These are phyloP conservation scores for Spiromastix sp. DNA, from an alignment of 2,329 filamentous ascomycete genomes.

Conservation along the genomic window DNA sequence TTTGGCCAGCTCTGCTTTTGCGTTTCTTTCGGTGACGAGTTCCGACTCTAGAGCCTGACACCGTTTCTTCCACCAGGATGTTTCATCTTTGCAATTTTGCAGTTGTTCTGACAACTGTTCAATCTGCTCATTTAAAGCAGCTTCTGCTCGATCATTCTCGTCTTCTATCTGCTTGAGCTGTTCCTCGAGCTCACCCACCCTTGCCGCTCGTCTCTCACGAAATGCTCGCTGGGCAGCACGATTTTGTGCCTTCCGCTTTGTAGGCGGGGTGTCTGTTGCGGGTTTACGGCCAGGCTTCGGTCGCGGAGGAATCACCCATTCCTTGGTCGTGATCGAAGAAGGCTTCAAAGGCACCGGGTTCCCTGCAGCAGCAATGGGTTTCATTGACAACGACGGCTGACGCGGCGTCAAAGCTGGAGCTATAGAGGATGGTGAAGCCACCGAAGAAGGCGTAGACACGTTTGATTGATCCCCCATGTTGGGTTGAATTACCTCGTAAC, in stretches of 20 bases:
- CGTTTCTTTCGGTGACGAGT: conserved; percentile 37
- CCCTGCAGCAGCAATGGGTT: conserved; percentile 23
- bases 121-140: conserved; percentile 46
- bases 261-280: conserved; percentile 88
- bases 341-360: conserved; percentile 29
- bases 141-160: conserved; percentile 33
- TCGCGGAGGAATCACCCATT: conserved; percentile 76
- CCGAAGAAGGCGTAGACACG: conserved; percentile 27
- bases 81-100: conserved; percentile 50
- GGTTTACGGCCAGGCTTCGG: conserved; percentile 96
- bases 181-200: conserved; percentile 57
- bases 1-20: conserved; percentile 33
- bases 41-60: conserved; percentile 55
- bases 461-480: conserved; percentile 30
- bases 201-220: conserved; percentile 87
- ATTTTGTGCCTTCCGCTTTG: conserved; percentile 77
- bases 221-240: conserved; percentile 87
- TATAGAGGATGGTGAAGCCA: conserved; percentile 25
- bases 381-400: conserved; percentile 25
- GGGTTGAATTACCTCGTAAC: neutral
- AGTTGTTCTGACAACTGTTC: conserved; percentile 52
- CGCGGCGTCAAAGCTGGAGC: conserved; percentile 17
- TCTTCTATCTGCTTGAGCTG: conserved; percentile 39
- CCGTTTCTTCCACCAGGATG: conserved; percentile 38
- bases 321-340: conserved; percentile 60